phyloP scores from a whole-genome alignment of 2,329 filamentous ascomycete species.

The Penicillium expansum region DNA sequence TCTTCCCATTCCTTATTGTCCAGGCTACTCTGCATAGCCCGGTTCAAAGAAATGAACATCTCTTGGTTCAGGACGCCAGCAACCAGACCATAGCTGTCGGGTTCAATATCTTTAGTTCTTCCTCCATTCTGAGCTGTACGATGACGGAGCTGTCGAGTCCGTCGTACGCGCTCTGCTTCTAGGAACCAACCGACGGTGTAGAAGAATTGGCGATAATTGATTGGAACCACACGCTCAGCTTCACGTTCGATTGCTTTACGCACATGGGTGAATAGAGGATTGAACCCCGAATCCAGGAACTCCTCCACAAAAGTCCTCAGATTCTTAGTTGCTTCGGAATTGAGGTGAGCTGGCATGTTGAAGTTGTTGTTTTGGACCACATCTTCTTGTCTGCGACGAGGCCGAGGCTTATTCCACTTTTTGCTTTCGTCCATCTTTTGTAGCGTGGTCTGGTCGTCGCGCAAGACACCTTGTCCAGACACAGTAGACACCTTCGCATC shows the following conservation, averaged over 20 bases:
- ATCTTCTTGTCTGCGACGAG: conserved; percentile 59
- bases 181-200: conserved; percentile 93
- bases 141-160: conserved; percentile 57
- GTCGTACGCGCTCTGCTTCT: conserved; percentile 74
- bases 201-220: conserved; percentile 83
- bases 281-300: conserved; percentile 93
- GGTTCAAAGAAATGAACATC: conserved; percentile 85
- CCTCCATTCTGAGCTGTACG: conserved; percentile 47
- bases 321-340: conserved; percentile 68
- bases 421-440: conserved; percentile 89
- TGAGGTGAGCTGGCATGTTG: conserved; percentile 68
- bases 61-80: conserved; percentile 91
- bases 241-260: conserved; percentile 89
- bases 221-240: conserved; percentile 72
- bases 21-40: conserved; percentile 72
- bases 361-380: conserved; percentile 67
- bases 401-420: conserved; percentile 79
- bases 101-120: conserved; percentile 55
- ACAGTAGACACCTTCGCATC: conserved; percentile 81
- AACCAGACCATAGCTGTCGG: conserved; percentile 78
- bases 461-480: conserved; percentile 81
- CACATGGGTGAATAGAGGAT: conserved; percentile 80
- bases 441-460: conserved; percentile 68
- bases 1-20: conserved; percentile 87
- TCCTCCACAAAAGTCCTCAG: conserved; percentile 83